These are phyloP conservation scores for Saccharomycopsis fermentans DNA, from an alignment of 805 yeast genomes.

Conservation along the genomic window DNA sequence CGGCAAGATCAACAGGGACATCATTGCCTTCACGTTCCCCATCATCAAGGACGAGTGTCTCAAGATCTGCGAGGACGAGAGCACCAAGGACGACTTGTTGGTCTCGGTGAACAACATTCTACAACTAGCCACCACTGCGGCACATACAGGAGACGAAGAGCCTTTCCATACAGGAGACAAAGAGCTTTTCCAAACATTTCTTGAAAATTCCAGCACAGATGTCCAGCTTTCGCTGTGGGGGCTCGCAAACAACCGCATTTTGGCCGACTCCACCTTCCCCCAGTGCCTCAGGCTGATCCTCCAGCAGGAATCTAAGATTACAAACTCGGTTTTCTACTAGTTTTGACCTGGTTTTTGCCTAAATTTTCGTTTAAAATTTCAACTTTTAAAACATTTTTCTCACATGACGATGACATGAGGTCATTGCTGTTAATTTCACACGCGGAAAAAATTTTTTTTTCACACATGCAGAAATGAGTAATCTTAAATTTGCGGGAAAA, in stretches of 20 bases:
- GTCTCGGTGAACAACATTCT: not conserved
- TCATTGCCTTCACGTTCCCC: slow-evolving; percentile 8
- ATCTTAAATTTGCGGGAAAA: not conserved
- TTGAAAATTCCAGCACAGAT: not conserved
- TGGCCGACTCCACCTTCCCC: not conserved
- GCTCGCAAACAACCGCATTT: not conserved
- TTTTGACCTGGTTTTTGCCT: too few species aligned
- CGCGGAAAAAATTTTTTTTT: not conserved
- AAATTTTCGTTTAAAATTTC: too few species aligned
- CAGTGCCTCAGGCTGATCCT: not conserved
- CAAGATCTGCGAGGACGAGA: not conserved
- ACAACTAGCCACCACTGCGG: not conserved
- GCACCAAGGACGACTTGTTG: not conserved
- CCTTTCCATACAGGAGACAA: not conserved
- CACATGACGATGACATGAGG: not conserved
- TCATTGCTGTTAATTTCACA: not conserved
- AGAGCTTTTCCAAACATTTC: not conserved
- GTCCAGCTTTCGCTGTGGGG: not conserved
- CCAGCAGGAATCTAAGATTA: not conserved
- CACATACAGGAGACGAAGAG: too few species aligned
- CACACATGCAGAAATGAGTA: not conserved
- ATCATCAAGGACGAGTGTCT: slow-evolving; percentile 4
- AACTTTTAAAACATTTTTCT: not conserved
- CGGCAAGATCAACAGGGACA: not conserved
- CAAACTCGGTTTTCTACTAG: not conserved